These are phyloP conservation scores for Venturia oleaginea DNA, from an alignment of 2,329 filamentous ascomycete genomes.

Conservation along the genomic window DNA sequence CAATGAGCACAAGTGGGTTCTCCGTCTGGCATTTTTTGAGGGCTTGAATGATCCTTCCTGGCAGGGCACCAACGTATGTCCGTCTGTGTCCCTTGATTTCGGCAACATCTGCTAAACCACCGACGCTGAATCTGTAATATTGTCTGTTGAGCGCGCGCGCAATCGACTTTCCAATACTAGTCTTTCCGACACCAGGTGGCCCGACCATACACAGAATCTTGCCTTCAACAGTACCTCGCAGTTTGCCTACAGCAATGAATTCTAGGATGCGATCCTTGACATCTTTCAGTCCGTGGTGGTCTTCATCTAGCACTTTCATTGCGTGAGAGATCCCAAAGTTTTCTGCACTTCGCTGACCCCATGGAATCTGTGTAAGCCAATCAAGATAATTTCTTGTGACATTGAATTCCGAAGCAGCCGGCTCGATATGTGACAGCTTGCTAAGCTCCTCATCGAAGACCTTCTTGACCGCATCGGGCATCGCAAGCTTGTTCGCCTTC, in stretches of 20 bases:
- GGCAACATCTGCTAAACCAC: constrained; percentile 91
- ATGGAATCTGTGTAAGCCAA: constrained; percentile 97
- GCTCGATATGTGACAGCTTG: constrained; percentile 90
- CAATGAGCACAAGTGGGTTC: constrained; percentile 91
- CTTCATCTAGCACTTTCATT: constrained; percentile 82
- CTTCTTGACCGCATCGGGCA: constrained; percentile 94
- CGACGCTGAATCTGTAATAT: constrained; percentile 97
- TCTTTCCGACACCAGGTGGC: constrained; percentile 95
- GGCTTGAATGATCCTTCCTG: constrained; percentile 94
- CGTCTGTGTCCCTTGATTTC: constrained; percentile 97
- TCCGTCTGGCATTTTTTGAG: constrained; percentile 99
- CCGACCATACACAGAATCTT: constrained; percentile 98
- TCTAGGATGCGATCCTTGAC: constrained; percentile 98
- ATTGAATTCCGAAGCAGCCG: constrained; percentile 95
- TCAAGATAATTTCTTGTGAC: constrained; percentile 97
- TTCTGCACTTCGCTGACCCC: constrained; percentile 90
- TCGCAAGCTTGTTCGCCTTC: constrained; percentile 84
- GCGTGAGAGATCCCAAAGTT: constrained; percentile 95
- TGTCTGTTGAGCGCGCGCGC: constrained; percentile 88
- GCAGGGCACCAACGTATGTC: constrained; percentile 92
- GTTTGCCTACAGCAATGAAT: constrained; percentile 96
- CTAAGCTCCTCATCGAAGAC: constrained; percentile 98
- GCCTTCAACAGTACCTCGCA: constrained; percentile 92
- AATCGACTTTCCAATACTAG: constrained; percentile 97
- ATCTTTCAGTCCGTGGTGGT: constrained; percentile 93